Base-by-base conservation (phyloP, 495 filamentous ascomycete genomes). In the Daldinia loculata region DNA sequence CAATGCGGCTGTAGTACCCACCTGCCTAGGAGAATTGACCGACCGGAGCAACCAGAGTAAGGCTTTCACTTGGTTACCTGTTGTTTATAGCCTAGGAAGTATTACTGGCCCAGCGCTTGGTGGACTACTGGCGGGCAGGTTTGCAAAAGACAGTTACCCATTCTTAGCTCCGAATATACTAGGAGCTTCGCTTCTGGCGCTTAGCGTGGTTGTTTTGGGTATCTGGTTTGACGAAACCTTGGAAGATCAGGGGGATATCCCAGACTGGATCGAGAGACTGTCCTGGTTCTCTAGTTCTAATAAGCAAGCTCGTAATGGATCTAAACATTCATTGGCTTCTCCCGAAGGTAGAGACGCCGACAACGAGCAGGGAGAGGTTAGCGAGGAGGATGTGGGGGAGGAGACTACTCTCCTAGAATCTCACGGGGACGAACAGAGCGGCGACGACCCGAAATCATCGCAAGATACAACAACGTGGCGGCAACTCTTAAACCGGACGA, bases 1-100 rank as follows among this genome's bases (percentile, higher is more conserved):
- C 11, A 99, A 99, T 71, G 86, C 87, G 3, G 87, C 86, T 6
- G 87, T 98, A 19, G 92, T 99, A 2, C 94, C 93, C 27, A 97
- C 96, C 1, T 95, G 93, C 63, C 82, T 99, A 27, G 95, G 96
- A 11, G 95, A 99, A 78, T 91, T 99, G 63, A 99, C 95, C 1
- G 95, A 98, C 74, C 89, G 91, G 43, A 94, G 91, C 67, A 99
- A 99, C 77, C 95, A 99, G 80, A 93, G 90, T 43, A 86, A 86
- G 53, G 95, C 94, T 0, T 99, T 98, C 74, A 92, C 90, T 2
- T 99, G 95, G 82, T 86, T 99, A 15, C 95, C 95, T 0, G 90
- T 97, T 41, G 87, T 99, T 3, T 98, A 99, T 78, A 93, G 94
- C 22, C 82, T 99, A 59, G 95, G 95, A 15, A 93, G 91, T 36